Evolutionary conservation across 78 protist species (phyloP).

Genomic region (Isochrysis galbana): DNA sequence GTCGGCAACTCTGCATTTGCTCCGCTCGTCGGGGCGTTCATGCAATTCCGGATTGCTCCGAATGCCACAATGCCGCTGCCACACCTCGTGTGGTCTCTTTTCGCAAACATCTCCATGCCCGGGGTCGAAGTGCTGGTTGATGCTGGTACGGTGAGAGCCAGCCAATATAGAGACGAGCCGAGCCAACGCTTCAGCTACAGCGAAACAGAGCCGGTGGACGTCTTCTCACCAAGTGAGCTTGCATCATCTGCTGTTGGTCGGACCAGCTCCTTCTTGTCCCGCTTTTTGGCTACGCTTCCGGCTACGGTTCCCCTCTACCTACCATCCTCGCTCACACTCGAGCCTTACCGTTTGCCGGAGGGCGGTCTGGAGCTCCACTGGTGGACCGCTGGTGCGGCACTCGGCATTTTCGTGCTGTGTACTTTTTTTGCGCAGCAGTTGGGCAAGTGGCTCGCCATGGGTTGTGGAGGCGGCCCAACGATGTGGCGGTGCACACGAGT

Average conservation of each 20-base stretch:
- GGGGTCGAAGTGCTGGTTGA: no score
- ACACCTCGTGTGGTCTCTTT: neutral
- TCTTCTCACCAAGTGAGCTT: no score
- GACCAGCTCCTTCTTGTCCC: no score
- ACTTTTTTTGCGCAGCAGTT: neutral
- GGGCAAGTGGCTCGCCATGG: neutral
- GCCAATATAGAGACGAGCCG: no score
- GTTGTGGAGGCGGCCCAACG: neutral
- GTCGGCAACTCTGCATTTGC: neutral
- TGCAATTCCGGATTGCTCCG: neutral
- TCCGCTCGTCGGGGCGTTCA: neutral
- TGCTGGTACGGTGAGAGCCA: no score
- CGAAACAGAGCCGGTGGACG: no score
- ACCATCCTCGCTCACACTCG: no score
- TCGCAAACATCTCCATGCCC: neutral
- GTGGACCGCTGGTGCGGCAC: neutral
- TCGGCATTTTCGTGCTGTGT: neutral
- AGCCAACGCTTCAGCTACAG: no score
- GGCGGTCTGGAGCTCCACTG: neutral
- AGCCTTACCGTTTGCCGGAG: neutral
- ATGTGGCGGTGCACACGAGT: neutral
- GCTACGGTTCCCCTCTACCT: no score
- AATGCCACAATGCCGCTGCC: neutral
- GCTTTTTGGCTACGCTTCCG: no score
- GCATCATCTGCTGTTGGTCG: no score